Evolutionary conservation across 2,329 filamentous ascomycete genomes (phyloP).

Genomic region (Penicillium sp.): DNA sequence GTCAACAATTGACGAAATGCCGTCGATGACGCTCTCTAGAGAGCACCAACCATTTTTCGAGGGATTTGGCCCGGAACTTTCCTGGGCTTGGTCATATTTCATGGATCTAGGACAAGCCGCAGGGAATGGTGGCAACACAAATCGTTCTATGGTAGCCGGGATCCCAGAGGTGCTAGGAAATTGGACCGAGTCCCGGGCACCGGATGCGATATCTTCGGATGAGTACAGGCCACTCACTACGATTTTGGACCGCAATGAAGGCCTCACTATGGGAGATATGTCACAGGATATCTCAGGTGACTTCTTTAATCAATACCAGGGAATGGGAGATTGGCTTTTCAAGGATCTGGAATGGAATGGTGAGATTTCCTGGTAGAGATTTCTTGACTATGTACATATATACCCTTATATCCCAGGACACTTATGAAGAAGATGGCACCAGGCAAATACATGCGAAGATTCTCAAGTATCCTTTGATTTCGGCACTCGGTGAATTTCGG

Average conservation of each 20-base stretch:
- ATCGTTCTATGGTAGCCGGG: constrained; percentile 1
- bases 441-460: neutral
- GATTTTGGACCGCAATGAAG: constrained; percentile 20
- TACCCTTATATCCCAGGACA: neutral
- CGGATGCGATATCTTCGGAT: constrained; percentile 15
- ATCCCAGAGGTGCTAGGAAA: neutral
- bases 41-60: constrained; percentile 26
- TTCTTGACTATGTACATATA: neutral
- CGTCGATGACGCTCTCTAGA: constrained; percentile 7
- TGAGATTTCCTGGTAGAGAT: constrained; percentile 10
- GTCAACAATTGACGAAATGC: neutral
- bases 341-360: constrained; percentile 26
- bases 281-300: constrained; percentile 11
- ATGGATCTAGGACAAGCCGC: constrained; percentile 3
- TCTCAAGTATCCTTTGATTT: neutral
- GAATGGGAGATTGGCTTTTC: constrained; percentile 31
- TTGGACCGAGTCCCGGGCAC: constrained; percentile 16
- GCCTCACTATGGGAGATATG: constrained; percentile 11
- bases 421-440: neutral
- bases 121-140: neutral
- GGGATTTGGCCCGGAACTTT: constrained; percentile 25
- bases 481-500: constrained; percentile 19
- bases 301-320: constrained; percentile 26
- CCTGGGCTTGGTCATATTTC: constrained; percentile 25
- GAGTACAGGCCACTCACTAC: constrained; percentile 23